Base-by-base conservation (phyloP, 768 basidiomycete species). In the Pleurotus djamor region DNA sequence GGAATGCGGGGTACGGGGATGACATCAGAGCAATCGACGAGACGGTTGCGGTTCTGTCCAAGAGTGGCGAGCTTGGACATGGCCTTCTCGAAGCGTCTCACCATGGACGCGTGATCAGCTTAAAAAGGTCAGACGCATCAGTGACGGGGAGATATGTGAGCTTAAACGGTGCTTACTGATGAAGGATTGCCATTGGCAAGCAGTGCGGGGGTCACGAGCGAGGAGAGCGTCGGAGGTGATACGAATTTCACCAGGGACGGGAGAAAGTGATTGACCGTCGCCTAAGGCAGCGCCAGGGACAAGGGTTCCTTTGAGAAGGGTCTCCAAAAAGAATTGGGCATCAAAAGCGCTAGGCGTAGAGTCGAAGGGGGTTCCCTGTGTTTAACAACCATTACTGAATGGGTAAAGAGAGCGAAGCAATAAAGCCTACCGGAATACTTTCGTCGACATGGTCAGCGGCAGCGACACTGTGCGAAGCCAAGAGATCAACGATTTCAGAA, bases 141-240 rank as follows among this genome's bases (percentile, higher is more conserved):
- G 14, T n/a, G 8, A 43, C 16, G 32, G 37, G 16, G 33, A 14
- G 7, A 5, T 16, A 6, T 7, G 33, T n/a, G 21, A 12, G 10
- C 14, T 16, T 41, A 13, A 21, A 32, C 8, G 35, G 3, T 16
- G 47, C 64, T 57, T 52, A 71, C 71, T 58, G 48, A 76, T 67
- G 63, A 72, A 71, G 3, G 69, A 67, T 59, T 79, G 77, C 76
- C 77, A 79, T 55, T 67, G 59, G 66, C 77, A 78, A 13, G 77
- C 74, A 17, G 77, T 78, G 36, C 69, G 68, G 38, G 61, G 33
- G 55, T 72, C 67, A 14, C 69, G 68, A 17, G 70, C 68, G 14
- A 72, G 33, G 3, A 49, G 59, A 35, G 57, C 58, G 59, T 73
- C 72, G 7, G 71, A 71, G 52, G 71, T 69, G 10, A 73, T 62